Evolutionary conservation across 1,284 basidiomycete species (phyloP).

Genomic region (Volvariella surrecta): DNA sequence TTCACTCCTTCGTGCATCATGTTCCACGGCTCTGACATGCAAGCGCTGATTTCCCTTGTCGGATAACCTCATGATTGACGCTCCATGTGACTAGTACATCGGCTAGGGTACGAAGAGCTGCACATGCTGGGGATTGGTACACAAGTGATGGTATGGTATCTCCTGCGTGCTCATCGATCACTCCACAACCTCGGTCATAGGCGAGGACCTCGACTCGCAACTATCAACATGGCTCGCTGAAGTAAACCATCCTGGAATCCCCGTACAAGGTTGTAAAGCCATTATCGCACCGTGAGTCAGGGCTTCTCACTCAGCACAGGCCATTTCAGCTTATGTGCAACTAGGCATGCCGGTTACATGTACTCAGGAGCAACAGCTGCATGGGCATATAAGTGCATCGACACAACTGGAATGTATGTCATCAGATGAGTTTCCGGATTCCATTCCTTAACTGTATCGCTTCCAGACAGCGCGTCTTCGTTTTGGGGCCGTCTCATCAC

Average conservation of each 20-base stretch:
- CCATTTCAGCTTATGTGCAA: conserved; percentile 7
- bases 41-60: conserved; percentile 5
- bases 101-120: conserved; percentile 31
- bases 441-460: conserved; percentile 1
- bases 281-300: conserved; percentile 87
- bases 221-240: conserved; percentile 56
- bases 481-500: conserved; percentile 95
- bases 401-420: conserved; percentile 71
- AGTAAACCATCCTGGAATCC: conserved; percentile 39
- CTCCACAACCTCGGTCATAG: conserved; percentile 30
- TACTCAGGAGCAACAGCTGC: conserved; percentile 94
- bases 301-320: not conserved
- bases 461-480: conserved; percentile 80
- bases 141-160: conserved; percentile 50
- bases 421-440: not conserved
- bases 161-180: conserved; percentile 3
- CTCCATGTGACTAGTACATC: not conserved
- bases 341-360: conserved; percentile 90
- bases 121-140: conserved; percentile 94
- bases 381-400: conserved; percentile 91
- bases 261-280: conserved; percentile 75
- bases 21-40: conserved; percentile 14
- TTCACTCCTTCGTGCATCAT: conserved; percentile 1
- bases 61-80: not conserved
- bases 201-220: conserved; percentile 46